phyloP scores from a whole-genome alignment of 1,139 yeast species.

The Saccharomyces hybrid region DNA sequence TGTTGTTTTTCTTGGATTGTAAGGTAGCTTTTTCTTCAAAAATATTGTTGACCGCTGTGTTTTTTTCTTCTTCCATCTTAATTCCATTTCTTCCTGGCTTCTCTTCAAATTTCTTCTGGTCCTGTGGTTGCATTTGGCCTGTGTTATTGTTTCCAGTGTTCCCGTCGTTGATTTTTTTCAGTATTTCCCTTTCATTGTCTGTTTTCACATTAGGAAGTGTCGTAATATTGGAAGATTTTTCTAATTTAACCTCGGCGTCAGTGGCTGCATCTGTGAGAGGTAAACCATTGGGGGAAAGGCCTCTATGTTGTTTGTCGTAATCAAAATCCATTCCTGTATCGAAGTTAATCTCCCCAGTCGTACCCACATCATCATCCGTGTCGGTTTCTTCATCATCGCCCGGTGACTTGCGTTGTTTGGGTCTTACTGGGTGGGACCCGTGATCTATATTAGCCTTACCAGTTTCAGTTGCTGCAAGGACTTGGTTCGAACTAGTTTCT shows the following conservation, averaged over 20 bases:
- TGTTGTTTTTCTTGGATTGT: slow-evolving; percentile 28
- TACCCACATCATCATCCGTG: slow-evolving; percentile 29
- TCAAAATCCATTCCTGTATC: slow-evolving; percentile 30
- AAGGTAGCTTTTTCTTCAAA: slow-evolving; percentile 29
- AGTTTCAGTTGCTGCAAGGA: not conserved
- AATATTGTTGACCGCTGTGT: slow-evolving; percentile 20
- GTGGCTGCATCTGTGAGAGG: slow-evolving; percentile 1
- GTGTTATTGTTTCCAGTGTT: not conserved
- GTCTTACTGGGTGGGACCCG: not conserved
- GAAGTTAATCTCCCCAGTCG: slow-evolving; percentile 27
- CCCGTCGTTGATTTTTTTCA: not conserved
- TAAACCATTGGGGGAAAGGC: slow-evolving; percentile 13
- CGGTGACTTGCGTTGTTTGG: slow-evolving; percentile 4
- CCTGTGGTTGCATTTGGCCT: slow-evolving; percentile 3
- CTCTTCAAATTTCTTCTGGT: not conserved
- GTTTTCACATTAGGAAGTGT: not conserved
- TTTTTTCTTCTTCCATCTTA: slow-evolving; percentile 3
- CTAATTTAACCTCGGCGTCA: not conserved
- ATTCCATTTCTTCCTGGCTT: not conserved
- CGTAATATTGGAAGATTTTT: slow-evolving; percentile 1
- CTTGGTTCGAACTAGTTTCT: slow-evolving; percentile 4
- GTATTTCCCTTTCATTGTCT: not conserved
- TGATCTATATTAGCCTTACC: not conserved
- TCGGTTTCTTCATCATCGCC: slow-evolving; percentile 28
- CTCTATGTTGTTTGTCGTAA: slow-evolving; percentile 28